These are phyloP conservation scores for Kodamaea alishanica DNA, from an alignment of 1,139 yeast genomes.

Conservation along the genomic window DNA sequence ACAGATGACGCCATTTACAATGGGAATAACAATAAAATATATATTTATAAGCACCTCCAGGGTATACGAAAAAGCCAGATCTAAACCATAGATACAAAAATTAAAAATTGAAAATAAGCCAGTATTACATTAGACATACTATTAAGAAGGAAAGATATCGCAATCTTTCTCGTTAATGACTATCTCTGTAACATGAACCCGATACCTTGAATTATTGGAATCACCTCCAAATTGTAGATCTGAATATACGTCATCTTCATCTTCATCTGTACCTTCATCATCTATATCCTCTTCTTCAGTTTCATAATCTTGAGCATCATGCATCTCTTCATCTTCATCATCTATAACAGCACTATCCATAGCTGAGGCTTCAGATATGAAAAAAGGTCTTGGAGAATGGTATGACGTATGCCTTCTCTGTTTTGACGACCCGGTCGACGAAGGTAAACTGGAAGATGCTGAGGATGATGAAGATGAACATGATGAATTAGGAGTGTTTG, in stretches of 20 bases:
- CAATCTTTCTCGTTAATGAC: slow-evolving; percentile 37
- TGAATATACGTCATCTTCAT: slow-evolving; percentile 9
- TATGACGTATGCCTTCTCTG: slow-evolving; percentile 35
- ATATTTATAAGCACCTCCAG: too few species aligned
- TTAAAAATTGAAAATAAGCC: too few species aligned
- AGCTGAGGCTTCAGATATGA: slow-evolving; percentile 11
- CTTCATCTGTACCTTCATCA: neutral
- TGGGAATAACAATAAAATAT: too few species aligned
- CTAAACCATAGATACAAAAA: too few species aligned
- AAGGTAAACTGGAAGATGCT: neutral
- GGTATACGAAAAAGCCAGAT: too few species aligned
- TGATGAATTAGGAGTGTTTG: slow-evolving; percentile 3
- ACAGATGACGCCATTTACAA: too few species aligned
- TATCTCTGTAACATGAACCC: slow-evolving; percentile 53
- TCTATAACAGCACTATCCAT: slow-evolving; percentile 16
- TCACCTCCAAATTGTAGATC: slow-evolving; percentile 25
- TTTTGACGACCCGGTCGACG: neutral
- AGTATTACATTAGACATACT: neutral
- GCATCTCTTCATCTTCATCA: slow-evolving; percentile 12
- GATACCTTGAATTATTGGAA: slow-evolving; percentile 28
- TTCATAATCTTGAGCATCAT: neutral
- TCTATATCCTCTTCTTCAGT: slow-evolving; percentile 20
- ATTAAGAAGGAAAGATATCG: slow-evolving; percentile 14
- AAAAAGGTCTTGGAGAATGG: slow-evolving; percentile 26
- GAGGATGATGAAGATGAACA: slow-evolving; percentile 4